A percentile compares a stretch with the other conserved stretches of the same genome.
phyloP scores from a whole-genome alignment of 768 basidiomycete species.

The Tylopilus sp. region DNA sequence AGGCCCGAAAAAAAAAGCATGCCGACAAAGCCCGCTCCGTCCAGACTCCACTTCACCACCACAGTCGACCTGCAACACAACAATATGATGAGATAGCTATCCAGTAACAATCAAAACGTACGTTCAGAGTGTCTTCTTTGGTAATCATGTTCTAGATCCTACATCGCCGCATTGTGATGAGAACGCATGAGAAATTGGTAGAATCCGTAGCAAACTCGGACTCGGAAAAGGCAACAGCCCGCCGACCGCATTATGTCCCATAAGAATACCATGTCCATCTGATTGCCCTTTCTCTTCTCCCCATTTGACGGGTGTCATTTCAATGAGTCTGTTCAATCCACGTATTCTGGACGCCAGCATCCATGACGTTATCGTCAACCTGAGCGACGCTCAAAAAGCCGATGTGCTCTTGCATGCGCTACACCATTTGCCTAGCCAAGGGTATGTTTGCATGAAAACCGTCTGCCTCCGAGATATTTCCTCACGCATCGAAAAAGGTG shows the following conservation, averaged over 20 bases:
- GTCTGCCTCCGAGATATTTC: constrained; percentile 2
- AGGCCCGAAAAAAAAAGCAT: no score
- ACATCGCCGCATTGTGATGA: background rate
- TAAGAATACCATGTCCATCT: background rate
- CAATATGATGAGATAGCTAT: no score
- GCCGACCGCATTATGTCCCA: constrained; percentile 19
- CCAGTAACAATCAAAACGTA: no score
- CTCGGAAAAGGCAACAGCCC: constrained; percentile 6
- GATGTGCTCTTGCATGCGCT: constrained; percentile 77
- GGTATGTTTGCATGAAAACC: constrained; percentile 38
- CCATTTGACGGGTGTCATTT: background rate
- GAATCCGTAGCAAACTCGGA: constrained; percentile 6
- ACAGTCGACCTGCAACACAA: no score
- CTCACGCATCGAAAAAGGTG: constrained; percentile 31
- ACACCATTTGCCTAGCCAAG: constrained; percentile 70
- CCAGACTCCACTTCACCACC: no score
- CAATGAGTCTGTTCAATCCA: constrained; percentile 70
- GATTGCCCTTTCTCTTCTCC: background rate
- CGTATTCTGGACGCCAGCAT: constrained; percentile 76
- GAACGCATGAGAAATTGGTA: constrained; percentile 9
- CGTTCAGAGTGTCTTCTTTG: background rate
- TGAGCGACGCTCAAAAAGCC: constrained; percentile 64
- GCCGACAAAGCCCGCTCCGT: no score
- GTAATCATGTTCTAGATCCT: background rate
- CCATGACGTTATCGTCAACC: constrained; percentile 56